phyloP scores from a whole-genome alignment of 805 yeast genomes.

The Geotrichum ghanense region DNA sequence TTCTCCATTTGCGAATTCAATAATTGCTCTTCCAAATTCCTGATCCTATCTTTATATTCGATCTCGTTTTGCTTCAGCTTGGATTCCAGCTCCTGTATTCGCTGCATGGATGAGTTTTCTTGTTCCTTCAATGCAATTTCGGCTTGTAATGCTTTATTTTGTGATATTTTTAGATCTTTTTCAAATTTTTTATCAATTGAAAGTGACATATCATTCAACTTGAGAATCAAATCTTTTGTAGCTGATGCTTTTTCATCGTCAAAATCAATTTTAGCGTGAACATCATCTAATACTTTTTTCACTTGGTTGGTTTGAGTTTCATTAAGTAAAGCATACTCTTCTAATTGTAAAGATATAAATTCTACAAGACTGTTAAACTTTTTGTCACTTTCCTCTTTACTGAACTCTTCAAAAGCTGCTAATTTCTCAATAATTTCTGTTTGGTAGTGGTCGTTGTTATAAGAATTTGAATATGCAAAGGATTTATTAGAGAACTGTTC shows the following conservation, averaged over 20 bases:
- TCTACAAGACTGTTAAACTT: neutral
- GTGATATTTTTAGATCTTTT: neutral
- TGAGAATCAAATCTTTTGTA: neutral
- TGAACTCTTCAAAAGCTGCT: neutral
- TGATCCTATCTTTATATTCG: neutral
- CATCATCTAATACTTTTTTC: constrained; percentile 35
- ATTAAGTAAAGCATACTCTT: constrained; percentile 36
- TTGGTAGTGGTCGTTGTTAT: neutral
- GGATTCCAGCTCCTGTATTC: constrained; percentile 1
- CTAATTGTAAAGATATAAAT: neutral
- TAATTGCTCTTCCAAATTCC: neutral
- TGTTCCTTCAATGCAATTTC: constrained; percentile 3
- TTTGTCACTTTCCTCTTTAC: neutral
- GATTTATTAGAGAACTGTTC: neutral
- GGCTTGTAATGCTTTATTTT: neutral
- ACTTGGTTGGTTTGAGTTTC: constrained; percentile 81
- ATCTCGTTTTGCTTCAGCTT: neutral
- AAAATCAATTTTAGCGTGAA: constrained; percentile 27
- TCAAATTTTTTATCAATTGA: neutral
- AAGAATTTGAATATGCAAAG: neutral
- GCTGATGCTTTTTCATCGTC: neutral
- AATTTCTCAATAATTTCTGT: neutral
- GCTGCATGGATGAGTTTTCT: constrained; percentile 13
- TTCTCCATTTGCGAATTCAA: neutral
- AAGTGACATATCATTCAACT: neutral